phyloP scores from a whole-genome alignment of 2,329 filamentous ascomycete species.

The Aspergillus fructus region DNA sequence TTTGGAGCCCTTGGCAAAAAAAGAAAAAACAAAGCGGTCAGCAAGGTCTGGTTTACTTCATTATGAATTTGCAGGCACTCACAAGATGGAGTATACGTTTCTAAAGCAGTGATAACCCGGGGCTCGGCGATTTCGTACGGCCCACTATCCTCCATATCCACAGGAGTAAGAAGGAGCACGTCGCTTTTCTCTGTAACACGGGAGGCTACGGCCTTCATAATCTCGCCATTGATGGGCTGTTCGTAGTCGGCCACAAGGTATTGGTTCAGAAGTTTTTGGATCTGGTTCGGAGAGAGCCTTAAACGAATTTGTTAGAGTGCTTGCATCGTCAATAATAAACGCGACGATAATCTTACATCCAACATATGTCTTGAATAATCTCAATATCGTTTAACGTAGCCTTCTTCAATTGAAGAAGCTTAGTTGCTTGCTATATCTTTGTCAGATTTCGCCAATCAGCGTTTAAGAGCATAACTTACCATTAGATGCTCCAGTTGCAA shows the following conservation, averaged over 20 bases:
- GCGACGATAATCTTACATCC: constrained; percentile 73
- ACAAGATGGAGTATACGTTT: constrained; percentile 98
- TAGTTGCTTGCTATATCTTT: constrained; percentile 78
- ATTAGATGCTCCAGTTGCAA: constrained; percentile 97
- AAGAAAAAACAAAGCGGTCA: constrained; percentile 10
- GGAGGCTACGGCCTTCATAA: constrained; percentile 98
- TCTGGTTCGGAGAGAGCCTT: constrained; percentile 96
- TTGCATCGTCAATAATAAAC: background rate
- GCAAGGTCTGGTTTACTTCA: background rate
- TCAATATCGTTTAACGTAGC: constrained; percentile 98
- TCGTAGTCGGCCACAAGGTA: constrained; percentile 98
- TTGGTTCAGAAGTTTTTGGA: constrained; percentile 97
- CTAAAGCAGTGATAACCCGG: constrained; percentile 88
- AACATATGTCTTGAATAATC: constrained; percentile 99
- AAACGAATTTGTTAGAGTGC: constrained; percentile 9
- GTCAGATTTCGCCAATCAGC: constrained; percentile 12
- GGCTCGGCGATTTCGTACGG: constrained; percentile 98
- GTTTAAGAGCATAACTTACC: constrained; percentile 52
- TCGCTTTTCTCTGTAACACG: constrained; percentile 98
- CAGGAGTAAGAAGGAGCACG: constrained; percentile 85
- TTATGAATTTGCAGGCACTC: constrained; percentile 45
- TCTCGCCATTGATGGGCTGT: constrained; percentile 98
- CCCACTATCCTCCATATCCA: constrained; percentile 98
- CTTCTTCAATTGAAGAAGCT: constrained; percentile 97
- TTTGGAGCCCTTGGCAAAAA: constrained; percentile 78